Evolutionary conservation across 371 early-diverging fungal species (phyloP).

Genomic region (Spraguea lophii): DNA sequence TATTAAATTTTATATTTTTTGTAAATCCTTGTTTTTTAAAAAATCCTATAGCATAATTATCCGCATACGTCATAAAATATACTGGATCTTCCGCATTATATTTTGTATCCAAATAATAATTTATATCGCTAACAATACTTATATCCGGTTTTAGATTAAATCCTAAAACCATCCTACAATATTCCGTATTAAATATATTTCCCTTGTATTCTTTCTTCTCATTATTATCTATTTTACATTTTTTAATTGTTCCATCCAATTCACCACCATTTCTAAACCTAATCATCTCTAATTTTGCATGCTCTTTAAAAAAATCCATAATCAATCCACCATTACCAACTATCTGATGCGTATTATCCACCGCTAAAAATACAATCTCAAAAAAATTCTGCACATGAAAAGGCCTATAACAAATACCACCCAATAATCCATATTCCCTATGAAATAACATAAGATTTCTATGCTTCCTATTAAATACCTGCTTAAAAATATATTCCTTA

Average conservation of each 20-base stretch:
- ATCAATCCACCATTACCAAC: slow-evolving; percentile 51
- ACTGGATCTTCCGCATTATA: slow-evolving; percentile 46
- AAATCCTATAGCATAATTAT: slow-evolving; percentile 93
- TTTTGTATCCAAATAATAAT: neutral
- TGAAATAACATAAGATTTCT: slow-evolving; percentile 13
- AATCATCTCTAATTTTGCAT: slow-evolving; percentile 27
- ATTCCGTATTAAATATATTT: too few relatives aligned
- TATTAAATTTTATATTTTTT: slow-evolving; percentile 69
- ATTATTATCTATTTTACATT: neutral
- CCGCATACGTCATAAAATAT: slow-evolving; percentile 85
- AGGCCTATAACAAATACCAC: slow-evolving; percentile 80
- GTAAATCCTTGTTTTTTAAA: slow-evolving; percentile 98
- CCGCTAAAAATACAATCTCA: slow-evolving; percentile 96
- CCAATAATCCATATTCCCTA: slow-evolving; percentile 51
- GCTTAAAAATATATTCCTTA: slow-evolving; percentile 79
- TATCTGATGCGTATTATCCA: slow-evolving; percentile 72
- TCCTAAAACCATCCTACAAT: too few relatives aligned
- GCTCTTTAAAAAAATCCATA: slow-evolving; percentile 42
- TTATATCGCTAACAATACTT: neutral
- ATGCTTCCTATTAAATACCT: slow-evolving; percentile 69
- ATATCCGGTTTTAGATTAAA: too few relatives aligned
- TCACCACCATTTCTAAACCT: neutral
- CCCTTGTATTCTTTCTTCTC: too few relatives aligned
- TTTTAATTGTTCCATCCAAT: neutral
- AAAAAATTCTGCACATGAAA: slow-evolving; percentile 69